Base-by-base conservation (phyloP, 805 yeast species). In the Lipomyces sp. region DNA sequence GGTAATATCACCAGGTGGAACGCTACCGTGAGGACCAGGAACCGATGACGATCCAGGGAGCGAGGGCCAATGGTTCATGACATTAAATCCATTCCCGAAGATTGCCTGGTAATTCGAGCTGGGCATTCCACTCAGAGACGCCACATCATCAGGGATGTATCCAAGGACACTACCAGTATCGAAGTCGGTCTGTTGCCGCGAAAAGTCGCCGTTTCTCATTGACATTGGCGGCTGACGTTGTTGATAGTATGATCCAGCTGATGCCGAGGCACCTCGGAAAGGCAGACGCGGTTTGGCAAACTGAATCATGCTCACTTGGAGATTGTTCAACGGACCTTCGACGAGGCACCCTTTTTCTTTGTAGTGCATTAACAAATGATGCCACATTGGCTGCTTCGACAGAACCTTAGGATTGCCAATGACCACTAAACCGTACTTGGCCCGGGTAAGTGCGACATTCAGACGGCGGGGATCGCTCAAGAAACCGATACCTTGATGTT, bases 401-500 rank as follows among this genome's bases (percentile, higher is more conserved):
- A 93, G 81, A 0, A 95, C 85, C 68, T 88, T 81, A 8, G 97
- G 96, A 75, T 92, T 92, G 64, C 98, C 98, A 61, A 93, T 80
- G 30, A 93, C 83, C 18, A 90, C 82, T 69, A 92, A 77, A 4
- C 97, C 97, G 74, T 86, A 91, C 75, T 85, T 88, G 33, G 97
- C 96, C 78, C 97, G 86, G 1, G 97, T 92, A 60, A 92, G 80
- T 3, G 96, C 97, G 64, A 92, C 97, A 76, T 92, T 92, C 75
- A 92, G 77, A 79, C 97, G 88, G 75, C 97, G 83, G 32, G 92
- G 90, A 73, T 92, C 97, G 69, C 87, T 85, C 75, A 92, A 82
- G 78, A 92, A 92, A 5, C 97, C 97, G 72, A 92, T 89, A 10
- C 85, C 84, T 67, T 87, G 88, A 62, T 82, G 82, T 34, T 86